phyloP scores from a whole-genome alignment of 768 basidiomycete species.

The Lanmaoa rubissima region DNA sequence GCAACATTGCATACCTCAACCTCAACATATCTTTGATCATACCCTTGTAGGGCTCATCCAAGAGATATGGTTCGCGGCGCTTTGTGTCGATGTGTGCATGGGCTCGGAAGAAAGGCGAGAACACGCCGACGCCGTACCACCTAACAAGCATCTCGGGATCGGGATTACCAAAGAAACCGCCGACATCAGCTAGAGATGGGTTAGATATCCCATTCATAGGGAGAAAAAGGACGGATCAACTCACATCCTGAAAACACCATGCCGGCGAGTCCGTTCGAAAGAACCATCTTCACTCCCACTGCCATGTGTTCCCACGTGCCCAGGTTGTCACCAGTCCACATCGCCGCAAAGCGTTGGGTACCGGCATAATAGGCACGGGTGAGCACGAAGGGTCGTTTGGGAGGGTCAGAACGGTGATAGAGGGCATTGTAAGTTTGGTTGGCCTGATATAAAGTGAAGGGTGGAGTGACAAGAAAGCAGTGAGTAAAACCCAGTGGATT shows the following conservation, averaged over 20 bases:
- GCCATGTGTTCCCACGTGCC: constrained; percentile 98
- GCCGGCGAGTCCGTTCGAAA: constrained; percentile 84
- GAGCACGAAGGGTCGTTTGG: constrained; percentile 90
- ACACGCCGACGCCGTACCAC: constrained; percentile 96
- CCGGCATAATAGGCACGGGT: constrained; percentile 95
- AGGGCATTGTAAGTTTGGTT: constrained; percentile 84
- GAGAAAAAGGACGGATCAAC: constrained; percentile 30
- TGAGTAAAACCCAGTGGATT: not conserved
- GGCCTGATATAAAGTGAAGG: constrained; percentile 46
- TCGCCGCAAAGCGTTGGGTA: constrained; percentile 92
- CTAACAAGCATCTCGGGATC: constrained; percentile 91
- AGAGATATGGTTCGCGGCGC: constrained; percentile 91
- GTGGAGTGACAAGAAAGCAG: not conserved
- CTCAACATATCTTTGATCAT: constrained; percentile 77
- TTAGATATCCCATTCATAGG: not conserved
- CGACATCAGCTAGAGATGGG: constrained; percentile 82
- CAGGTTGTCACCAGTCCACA: constrained; percentile 99
- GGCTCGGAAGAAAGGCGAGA: constrained; percentile 97
- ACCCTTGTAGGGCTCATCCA: constrained; percentile 85
- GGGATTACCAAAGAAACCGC: constrained; percentile 98
- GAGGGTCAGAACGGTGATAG: constrained; percentile 65
- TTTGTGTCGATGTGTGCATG: constrained; percentile 99
- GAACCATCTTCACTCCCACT: constrained; percentile 89
- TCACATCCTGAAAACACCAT: constrained; percentile 90
- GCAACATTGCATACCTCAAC: constrained; percentile 82